Conservation (phyloP, 1,284 basidiomycete species). For the Athelia sp. region DNA sequence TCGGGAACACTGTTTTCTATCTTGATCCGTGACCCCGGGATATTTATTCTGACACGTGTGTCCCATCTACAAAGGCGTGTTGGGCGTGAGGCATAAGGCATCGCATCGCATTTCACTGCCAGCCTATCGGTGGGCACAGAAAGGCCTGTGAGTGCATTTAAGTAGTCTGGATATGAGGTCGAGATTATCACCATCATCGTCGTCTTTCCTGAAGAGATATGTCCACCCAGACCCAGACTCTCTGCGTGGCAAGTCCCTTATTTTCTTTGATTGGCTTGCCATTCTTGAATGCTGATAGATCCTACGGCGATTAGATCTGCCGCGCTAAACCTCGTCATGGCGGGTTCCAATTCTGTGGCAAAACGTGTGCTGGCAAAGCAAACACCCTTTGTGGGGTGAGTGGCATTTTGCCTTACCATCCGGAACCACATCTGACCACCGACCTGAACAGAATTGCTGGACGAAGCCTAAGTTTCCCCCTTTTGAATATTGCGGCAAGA, state of each 20-base stretch:
- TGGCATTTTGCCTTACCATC: neutral
- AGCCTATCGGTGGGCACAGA: neutral
- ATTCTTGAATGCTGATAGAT: neutral
- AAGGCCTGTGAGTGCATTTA: neutral
- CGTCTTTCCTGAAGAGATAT: neutral
- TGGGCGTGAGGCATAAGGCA: neutral
- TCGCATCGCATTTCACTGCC: neutral
- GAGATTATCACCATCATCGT: neutral
- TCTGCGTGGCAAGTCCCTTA: conserved; percentile 1
- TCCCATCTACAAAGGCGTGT: neutral
- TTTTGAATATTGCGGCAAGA: conserved; percentile 47
- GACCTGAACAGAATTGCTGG: conserved; percentile 35
- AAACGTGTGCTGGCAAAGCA: conserved; percentile 52
- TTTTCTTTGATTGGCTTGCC: neutral
- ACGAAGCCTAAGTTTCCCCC: conserved; percentile 45
- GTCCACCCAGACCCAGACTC: neutral
- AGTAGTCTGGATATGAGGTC: neutral
- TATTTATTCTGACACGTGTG: conserved; percentile 1
- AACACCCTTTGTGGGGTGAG: conserved; percentile 38
- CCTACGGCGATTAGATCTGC: conserved; percentile 37
- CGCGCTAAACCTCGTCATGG: conserved; percentile 49
- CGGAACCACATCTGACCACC: neutral
- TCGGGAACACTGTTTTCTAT: neutral
- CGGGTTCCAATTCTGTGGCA: conserved; percentile 51
- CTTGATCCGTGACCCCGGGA: neutral